Evolutionary conservation across 2,329 filamentous ascomycete genomes (phyloP), one percentile per base, ranked within the genome.

Genomic region (Microthyrium microscopicum): DNA sequence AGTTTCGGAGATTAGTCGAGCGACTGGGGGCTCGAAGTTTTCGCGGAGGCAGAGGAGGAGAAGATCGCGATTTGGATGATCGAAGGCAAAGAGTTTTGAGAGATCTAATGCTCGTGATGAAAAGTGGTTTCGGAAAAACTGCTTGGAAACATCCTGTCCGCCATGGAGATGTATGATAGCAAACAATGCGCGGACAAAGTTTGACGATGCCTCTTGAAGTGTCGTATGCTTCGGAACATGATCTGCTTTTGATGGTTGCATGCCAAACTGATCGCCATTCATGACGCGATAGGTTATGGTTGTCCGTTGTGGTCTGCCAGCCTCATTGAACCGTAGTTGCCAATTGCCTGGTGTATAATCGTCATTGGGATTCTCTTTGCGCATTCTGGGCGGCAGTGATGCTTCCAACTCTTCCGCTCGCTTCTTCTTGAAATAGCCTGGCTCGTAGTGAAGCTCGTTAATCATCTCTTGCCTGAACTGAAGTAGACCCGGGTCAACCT

Each of bases 401-500:
- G n/a, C n/a, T n/a, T n/a, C n/a, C n/a, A n/a, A n/a, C n/a, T n/a
- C n/a, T n/a, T n/a, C 39, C 40, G 3, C 50, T 50, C 5, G 51
- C 32, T 4, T 41, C 41, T 3, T 47, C 42, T 7, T 50, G 50
- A 6, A 47, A 41, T 16, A 38, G 40, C 33, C n/a, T n/a, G n/a
- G n/a, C n/a, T n/a, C n/a, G n/a, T n/a, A n/a, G n/a, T n/a, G 8
- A 9, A 16, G 26, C 29, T 24, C 29, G 5, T 61, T 61, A 4
- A 65, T 55, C 7, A 52, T 46, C 17, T 65, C 40, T 35, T 66
- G 50, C 57, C 57, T 57, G 64, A 84, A 92, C 52, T 95, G 89
- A 39, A 98, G 63, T 34, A 92, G 63, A 5, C 87, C 89, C 0
- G 85, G 77, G 52, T 98, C 89, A 36, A 95, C 85, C 58, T 95